phyloP scores from a whole-genome alignment of 768 basidiomycete species.

The Hygrophorus russula region DNA sequence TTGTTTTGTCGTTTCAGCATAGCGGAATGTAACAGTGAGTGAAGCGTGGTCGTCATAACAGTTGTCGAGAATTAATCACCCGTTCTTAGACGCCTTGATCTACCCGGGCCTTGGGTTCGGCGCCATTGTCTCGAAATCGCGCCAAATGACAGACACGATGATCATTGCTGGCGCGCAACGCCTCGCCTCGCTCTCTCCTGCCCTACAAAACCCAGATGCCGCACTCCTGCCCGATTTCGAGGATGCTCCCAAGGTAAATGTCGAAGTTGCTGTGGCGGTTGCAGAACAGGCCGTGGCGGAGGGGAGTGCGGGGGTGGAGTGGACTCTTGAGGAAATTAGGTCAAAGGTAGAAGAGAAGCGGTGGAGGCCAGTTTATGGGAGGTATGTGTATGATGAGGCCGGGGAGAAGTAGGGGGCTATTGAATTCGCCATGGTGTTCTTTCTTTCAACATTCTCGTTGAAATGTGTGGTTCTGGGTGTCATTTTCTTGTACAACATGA shows the following conservation, averaged over 20 bases:
- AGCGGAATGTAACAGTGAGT: constrained; percentile 60
- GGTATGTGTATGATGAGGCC: constrained; percentile 51
- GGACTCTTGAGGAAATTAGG: constrained; percentile 47
- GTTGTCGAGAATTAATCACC: background rate
- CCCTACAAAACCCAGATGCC: constrained; percentile 54
- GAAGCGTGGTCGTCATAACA: background rate
- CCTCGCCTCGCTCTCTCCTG: constrained; percentile 70
- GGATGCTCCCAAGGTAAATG: constrained; percentile 63
- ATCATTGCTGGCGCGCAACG: constrained; percentile 70
- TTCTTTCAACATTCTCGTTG: background rate
- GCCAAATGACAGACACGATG: constrained; percentile 71
- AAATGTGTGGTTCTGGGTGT: no score
- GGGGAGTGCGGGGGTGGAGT: constrained; percentile 48
- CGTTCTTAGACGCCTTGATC: constrained; percentile 49
- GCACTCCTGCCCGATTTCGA: constrained; percentile 69
- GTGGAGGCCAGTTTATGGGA: constrained; percentile 58
- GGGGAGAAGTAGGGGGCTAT: constrained; percentile 25
- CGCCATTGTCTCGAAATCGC: constrained; percentile 55
- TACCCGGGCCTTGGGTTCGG: constrained; percentile 85
- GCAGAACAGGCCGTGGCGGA: constrained; percentile 70
- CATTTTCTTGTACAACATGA: no score
- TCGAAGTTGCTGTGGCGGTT: constrained; percentile 76
- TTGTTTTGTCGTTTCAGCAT: constrained; percentile 30
- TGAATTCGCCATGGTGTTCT: background rate
- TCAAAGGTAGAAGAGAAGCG: constrained; percentile 34